Evolutionary conservation across 108 stramenopile species (phyloP).

Genomic region (Nitzschia sp.): DNA sequence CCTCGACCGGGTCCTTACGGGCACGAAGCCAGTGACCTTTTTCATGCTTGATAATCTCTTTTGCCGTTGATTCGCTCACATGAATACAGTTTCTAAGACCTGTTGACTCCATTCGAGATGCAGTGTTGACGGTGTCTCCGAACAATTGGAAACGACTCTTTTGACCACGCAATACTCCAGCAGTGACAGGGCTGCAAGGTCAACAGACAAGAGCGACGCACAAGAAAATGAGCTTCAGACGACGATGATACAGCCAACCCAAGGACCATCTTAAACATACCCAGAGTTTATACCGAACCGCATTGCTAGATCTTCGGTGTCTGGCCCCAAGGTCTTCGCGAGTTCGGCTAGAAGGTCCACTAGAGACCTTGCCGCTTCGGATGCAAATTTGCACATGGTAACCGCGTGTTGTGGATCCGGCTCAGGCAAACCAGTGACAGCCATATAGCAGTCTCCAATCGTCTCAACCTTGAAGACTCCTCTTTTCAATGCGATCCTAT

Average conservation of each 20-base stretch:
- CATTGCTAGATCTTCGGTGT: slow-evolving; percentile 14
- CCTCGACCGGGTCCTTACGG: slow-evolving; percentile 36
- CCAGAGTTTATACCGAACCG: too few relatives aligned
- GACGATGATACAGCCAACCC: too few relatives aligned
- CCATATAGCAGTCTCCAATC: slow-evolving; percentile 37
- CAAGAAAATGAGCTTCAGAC: too few relatives aligned
- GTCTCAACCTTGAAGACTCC: slow-evolving; percentile 4
- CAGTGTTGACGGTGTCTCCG: slow-evolving; percentile 34
- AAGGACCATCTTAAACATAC: too few relatives aligned
- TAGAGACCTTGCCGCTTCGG: not conserved
- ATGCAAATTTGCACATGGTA: slow-evolving; percentile 10
- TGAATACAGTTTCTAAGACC: slow-evolving; percentile 41
- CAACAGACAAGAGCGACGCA: too few relatives aligned
- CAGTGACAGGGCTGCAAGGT: slow-evolving; percentile 29
- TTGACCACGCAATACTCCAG: slow-evolving; percentile 7
- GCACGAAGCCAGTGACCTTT: slow-evolving; percentile 28
- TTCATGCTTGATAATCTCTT: slow-evolving; percentile 39
- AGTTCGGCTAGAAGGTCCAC: not conserved
- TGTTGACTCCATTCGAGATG: slow-evolving; percentile 48
- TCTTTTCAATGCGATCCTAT: slow-evolving; percentile 1
- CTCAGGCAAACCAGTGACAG: slow-evolving; percentile 28
- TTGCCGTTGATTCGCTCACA: slow-evolving; percentile 40
- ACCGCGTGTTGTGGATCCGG: slow-evolving; percentile 3
- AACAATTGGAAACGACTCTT: slow-evolving; percentile 18
- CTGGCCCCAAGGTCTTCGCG: not conserved